Base-by-base conservation (phyloP, 352 stramenopile species). In the Phytopythium oedochilum region DNA sequence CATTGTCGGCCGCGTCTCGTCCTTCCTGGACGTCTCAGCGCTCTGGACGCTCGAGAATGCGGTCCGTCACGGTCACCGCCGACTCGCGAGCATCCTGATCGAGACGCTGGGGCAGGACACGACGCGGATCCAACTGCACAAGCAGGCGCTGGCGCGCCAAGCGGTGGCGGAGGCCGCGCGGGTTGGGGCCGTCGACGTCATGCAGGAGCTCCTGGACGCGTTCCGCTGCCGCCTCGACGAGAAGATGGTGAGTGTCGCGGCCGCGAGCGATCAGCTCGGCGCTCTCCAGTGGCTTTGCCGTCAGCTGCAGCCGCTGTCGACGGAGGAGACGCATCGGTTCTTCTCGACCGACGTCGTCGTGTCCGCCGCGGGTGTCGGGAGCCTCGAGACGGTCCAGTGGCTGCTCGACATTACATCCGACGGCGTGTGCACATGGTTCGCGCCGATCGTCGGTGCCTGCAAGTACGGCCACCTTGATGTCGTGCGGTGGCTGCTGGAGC, bases 1-100 rank as follows among this genome's bases (percentile, higher is more conserved):
- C 25, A 60, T 71, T 22, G 55, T 53, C 15, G 34, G 43, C 39
- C n/a, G 68, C 17, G 60, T 71, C 17, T 64, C 60, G 9, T 34
- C 47, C 18, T 71, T 60, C 29, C 56, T 71, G 31, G 64, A 71
- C 44, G 52, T 31, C 15, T 68, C 60, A 17, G 25, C 32, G 8
- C 64, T 47, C 55, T 71, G 63, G 60, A 22, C 20, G 40, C 40
- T 47, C 9, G n/a, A 25, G 11, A 20, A 29, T 20, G 40, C 40
- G 11, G 22, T 47, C 40, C 15, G 5, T 31, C n/a, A 20, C 20
- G 40, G 40, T 9, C 40, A 47, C 40, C 10, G 1, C 0, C 40
- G 22, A 9, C 40, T 47, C 40, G 40, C 40, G 26, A 14, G 44
- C 28, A 3, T 32, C 23, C 44, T 54, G 3, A 54, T 54, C 20